Percentiles rank a stretch among this genome's conserved stretches.
Evolutionary conservation across 371 early-diverging fungal genomes (phyloP).

Genomic region (Mucor velutinosus): DNA sequence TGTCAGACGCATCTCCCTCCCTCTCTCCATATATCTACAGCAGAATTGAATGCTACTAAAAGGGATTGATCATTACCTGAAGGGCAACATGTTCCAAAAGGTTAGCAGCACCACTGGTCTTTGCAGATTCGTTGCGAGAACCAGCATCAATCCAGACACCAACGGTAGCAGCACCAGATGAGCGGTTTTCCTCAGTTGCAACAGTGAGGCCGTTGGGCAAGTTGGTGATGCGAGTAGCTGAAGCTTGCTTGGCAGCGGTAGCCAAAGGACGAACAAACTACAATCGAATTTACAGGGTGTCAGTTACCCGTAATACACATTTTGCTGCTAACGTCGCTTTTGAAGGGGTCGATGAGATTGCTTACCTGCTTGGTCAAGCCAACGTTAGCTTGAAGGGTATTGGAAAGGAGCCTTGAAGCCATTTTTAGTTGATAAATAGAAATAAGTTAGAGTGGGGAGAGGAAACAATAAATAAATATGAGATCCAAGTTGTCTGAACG

Average conservation of each 20-base stretch:
- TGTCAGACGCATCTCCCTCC: not conserved
- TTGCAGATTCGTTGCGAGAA: conserved; percentile 83
- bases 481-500: not conserved
- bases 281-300: not conserved
- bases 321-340: not conserved
- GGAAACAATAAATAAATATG: conserved; percentile 19
- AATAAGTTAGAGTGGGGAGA: conserved; percentile 23
- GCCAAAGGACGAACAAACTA: conserved; percentile 60
- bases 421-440: conserved; percentile 18
- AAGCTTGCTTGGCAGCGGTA: conserved; percentile 52
- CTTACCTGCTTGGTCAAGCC: conserved; percentile 36
- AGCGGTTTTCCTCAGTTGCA: conserved; percentile 90
- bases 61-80: conserved; percentile 70
- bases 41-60: not conserved
- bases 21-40: not conserved
- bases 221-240: conserved; percentile 63
- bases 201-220: conserved; percentile 91
- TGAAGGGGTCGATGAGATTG: no score
- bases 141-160: conserved; percentile 98
- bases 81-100: conserved; percentile 97
- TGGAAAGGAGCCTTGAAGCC: conserved; percentile 37
- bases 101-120: conserved; percentile 87
- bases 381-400: conserved; percentile 33
- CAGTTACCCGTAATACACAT: not conserved
- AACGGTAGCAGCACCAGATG: conserved; percentile 91